Evolutionary conservation across 306 rosid species (phyloP).

Genomic region (Cyamopsis tetragonoloba): DNA sequence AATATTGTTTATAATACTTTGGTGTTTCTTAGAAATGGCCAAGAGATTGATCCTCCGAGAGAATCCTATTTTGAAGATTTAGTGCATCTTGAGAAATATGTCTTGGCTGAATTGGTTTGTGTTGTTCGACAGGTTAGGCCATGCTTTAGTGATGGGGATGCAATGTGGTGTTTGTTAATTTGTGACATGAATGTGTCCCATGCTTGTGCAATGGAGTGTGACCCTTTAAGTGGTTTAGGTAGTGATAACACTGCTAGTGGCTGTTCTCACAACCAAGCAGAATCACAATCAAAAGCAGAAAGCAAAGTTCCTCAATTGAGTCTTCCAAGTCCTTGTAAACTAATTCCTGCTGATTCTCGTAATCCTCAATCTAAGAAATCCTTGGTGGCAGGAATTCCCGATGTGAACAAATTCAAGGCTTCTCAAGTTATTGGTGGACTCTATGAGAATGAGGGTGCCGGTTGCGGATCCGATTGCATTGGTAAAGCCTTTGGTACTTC

Average conservation of each 20-base stretch:
- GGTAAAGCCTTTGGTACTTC: slow-evolving; percentile 43
- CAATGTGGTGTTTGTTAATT: slow-evolving; percentile 89
- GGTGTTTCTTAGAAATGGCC: slow-evolving; percentile 67
- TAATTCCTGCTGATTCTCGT: slow-evolving; percentile 40
- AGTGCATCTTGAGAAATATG: slow-evolving; percentile 77
- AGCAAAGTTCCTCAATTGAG: slow-evolving; percentile 47
- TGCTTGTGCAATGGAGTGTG: slow-evolving; percentile 82
- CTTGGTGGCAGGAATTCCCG: slow-evolving; percentile 33
- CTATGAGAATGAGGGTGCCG: slow-evolving; percentile 44
- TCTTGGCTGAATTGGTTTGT: slow-evolving; percentile 84
- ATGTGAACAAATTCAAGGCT: slow-evolving; percentile 33
- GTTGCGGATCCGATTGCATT: slow-evolving; percentile 34
- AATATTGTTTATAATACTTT: slow-evolving; percentile 76
- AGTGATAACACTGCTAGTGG: slow-evolving; percentile 39
- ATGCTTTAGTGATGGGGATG: slow-evolving; percentile 85
- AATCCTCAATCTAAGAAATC: slow-evolving; percentile 46
- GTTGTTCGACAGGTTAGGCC: slow-evolving; percentile 88
- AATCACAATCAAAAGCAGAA: slow-evolving; percentile 47
- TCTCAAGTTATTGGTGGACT: slow-evolving; percentile 38
- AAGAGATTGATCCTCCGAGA: slow-evolving; percentile 70
- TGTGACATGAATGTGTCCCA: slow-evolving; percentile 85
- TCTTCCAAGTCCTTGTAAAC: slow-evolving; percentile 50
- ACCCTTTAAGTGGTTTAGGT: slow-evolving; percentile 41
- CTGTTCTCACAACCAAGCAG: slow-evolving; percentile 37
- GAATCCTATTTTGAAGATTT: slow-evolving; percentile 77